phyloP scores from a whole-genome alignment of 768 basidiomycete species.

The Boletus barrowsii region DNA sequence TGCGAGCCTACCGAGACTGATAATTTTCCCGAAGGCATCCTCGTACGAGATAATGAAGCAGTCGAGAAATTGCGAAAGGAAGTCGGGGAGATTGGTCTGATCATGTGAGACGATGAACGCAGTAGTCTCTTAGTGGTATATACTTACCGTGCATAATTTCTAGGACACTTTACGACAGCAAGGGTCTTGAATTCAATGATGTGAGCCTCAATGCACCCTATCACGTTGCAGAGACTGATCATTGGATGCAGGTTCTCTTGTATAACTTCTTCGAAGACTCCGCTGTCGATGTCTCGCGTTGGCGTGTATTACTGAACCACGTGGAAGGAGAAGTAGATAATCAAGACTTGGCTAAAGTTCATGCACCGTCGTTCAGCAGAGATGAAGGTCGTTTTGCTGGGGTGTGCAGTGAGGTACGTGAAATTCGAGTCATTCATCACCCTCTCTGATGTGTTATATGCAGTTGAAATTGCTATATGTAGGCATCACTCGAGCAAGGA shows the following conservation, averaged over 20 bases:
- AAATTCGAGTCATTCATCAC: background rate
- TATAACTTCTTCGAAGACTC: slow-evolving; percentile 79
- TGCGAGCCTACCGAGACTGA: background rate
- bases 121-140: background rate
- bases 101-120: slow-evolving; percentile 42
- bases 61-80: slow-evolving; percentile 43
- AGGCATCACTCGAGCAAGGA: slow-evolving; percentile 65
- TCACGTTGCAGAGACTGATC: background rate
- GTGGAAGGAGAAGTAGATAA: slow-evolving; percentile 24
- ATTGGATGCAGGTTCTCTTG: slow-evolving; percentile 52
- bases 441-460: background rate
- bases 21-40: slow-evolving; percentile 45
- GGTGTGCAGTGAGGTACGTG: slow-evolving; percentile 55
- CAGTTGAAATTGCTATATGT: slow-evolving; percentile 71
- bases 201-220: background rate
- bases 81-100: slow-evolving; percentile 56
- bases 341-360: slow-evolving; percentile 9
- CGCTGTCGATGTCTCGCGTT: slow-evolving; percentile 44
- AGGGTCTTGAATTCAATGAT: slow-evolving; percentile 28
- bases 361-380: slow-evolving; percentile 43
- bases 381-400: slow-evolving; percentile 49
- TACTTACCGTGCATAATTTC: background rate
- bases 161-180: slow-evolving; percentile 34
- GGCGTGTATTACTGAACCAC: slow-evolving; percentile 56
- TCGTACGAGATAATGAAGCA: slow-evolving; percentile 62